Base-by-base conservation (phyloP, 768 basidiomycete genomes). In the Boletus barrowsii region DNA sequence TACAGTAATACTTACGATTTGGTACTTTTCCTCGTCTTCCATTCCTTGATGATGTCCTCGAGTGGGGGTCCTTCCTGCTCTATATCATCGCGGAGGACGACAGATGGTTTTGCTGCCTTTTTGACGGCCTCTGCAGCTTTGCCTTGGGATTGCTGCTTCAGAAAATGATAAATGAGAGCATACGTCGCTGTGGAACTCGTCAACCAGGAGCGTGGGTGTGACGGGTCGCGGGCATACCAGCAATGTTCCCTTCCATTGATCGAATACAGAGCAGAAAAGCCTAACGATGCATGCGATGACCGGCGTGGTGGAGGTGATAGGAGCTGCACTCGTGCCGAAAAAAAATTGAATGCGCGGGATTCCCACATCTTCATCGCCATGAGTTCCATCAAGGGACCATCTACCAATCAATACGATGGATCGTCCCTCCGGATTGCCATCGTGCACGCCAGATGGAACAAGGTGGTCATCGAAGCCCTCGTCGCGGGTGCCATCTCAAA, bases 381-480 rank as follows among this genome's bases (percentile, higher is more conserved):
- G 68, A 67, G 58, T 29, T 56, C 86, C 61, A 86, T 96, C 81
- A 96, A 96, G 76, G 90, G 91, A 39, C 77, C 81, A 44, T 79
- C 88, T 36, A 69, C 82, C 48, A 76, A 73, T 39, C 72, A 80
- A 35, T 81, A 83, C 76, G 91, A 98, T 64, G 95, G 95, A 48
- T 87, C 90, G 3, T 57, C 77, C 26, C 79, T 95, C 49, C 87
- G 95, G 53, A 74, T 97, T 49, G 91, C 90, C 65, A 95, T 98
- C 67, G 89, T 98, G 8, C 96, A 98, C 69, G 93, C 93, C 17
- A 79, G 94, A 74, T 99, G 97, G 97, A 99, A 99, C 76, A 85
- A 83, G 61, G 66, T 75, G 18, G 85, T 99, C 66, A 89, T 98
- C 65, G 86, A 90, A 13, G 83, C 92, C 11, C 83, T 99, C 47